Conservation (phyloP, 768 basidiomycete species). For the Lyophyllum decastes region DNA sequence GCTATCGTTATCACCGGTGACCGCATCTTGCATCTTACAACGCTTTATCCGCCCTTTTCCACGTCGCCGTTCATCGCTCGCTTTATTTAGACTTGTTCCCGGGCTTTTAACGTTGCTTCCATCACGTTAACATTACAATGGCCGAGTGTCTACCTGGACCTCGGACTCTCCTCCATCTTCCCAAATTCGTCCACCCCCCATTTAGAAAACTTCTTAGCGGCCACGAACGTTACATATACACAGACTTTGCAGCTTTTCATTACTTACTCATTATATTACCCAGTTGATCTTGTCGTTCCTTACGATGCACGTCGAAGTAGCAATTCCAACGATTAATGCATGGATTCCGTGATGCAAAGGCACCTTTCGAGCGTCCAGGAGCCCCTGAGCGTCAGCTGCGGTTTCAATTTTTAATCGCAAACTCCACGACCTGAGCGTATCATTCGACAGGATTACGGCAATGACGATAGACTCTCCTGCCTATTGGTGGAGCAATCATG, state of each 20-base stretch:
- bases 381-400: no score
- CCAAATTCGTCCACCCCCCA: not conserved
- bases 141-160: not conserved
- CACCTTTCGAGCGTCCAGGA: no score
- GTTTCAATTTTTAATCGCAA: no score
- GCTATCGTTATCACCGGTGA: not conserved
- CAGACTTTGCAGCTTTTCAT: not conserved
- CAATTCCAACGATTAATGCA: no score
- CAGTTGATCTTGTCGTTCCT: not conserved
- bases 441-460: not conserved
- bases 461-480: not conserved
- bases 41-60: not conserved
- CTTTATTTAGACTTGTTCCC: not conserved
- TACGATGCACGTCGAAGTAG: no score
- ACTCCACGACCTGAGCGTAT: no score
- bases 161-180: slow-evolving; percentile 12
- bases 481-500: no score
- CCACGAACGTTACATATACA: not conserved
- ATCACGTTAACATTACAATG: not conserved
- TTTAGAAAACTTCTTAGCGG: not conserved
- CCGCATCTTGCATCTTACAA: not conserved
- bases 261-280: not conserved
- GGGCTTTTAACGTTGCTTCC: not conserved
- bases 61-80: not conserved
- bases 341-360: no score